Percentiles rank a stretch among this genome's conserved stretches.
Evolutionary conservation across 768 basidiomycete genomes (phyloP).

Genomic region (Mycena vitilis): DNA sequence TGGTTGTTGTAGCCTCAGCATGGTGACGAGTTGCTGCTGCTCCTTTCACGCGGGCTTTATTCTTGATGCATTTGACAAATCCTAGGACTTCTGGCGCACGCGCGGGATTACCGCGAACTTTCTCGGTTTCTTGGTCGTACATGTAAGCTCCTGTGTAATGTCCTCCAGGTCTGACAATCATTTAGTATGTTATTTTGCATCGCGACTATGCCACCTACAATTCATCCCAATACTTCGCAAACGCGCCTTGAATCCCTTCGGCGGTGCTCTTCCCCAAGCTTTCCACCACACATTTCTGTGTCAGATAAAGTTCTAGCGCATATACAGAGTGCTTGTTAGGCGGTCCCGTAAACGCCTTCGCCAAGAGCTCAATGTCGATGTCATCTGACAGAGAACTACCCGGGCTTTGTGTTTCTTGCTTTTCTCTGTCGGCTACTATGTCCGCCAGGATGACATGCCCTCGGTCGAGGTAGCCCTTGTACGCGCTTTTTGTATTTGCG

Average conservation of each 20-base stretch:
- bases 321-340: too few relatives aligned
- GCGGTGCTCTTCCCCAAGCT: conserved; percentile 35
- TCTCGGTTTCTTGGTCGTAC: conserved; percentile 38
- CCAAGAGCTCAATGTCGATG: too few relatives aligned
- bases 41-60: conserved; percentile 36
- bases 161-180: conserved; percentile 16
- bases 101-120: conserved; percentile 46
- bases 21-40: conserved; percentile 42
- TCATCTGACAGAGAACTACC: too few relatives aligned
- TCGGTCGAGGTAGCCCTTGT: too few relatives aligned
- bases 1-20: conserved; percentile 45
- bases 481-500: too few relatives aligned
- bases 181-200: background rate
- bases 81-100: conserved; percentile 38
- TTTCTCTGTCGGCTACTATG: too few relatives aligned
- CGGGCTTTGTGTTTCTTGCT: too few relatives aligned
- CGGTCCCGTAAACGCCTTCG: too few relatives aligned
- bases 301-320: conserved; percentile 22
- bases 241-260: conserved; percentile 43
- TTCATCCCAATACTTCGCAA: conserved; percentile 44
- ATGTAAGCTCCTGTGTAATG: conserved; percentile 43
- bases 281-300: conserved; percentile 47
- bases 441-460: too few relatives aligned
- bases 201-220: conserved; percentile 36
- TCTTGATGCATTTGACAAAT: conserved; percentile 42